Evolutionary conservation across 2,329 filamentous ascomycete genomes (phyloP), one percentile per base, ranked within the genome.

Genomic region (Ceratocystis cacaofunesta): DNA sequence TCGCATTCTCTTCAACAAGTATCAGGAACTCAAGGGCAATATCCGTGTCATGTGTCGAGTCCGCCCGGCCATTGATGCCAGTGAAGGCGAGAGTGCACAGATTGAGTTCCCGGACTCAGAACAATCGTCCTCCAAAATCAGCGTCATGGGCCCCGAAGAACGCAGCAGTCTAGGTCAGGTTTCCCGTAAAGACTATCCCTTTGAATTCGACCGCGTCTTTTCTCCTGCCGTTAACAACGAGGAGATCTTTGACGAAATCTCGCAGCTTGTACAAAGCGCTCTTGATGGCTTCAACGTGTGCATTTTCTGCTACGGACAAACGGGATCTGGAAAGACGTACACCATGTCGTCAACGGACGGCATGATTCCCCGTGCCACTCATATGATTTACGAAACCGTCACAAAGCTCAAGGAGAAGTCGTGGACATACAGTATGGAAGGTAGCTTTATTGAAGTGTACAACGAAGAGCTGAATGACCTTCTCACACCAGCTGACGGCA

Each of bases 281-380:
- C 80, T 99, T 48, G 94, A 99, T 72, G 94, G 94, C 1, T 99
- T 96, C 78, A 99, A 97, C 70, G 94, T 99, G 63, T 97, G 92
- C 75, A 97, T 99, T 69, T 96, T 99, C 77, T 96, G 92, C 73
- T 99, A 99, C 72, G 94, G 94, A 55, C 94, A 99, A 75, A 99
- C 94, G 0, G 94, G 94, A 2, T 94, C 92, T 19, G 94, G 94
- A 68, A 99, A 99, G 79, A 99, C 94, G 0, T 89, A 87, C 73
- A 97, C 94, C 3, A 99, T 99, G 94, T 95, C 89, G 8, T 88
- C 87, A 0, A 76, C 79, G 1, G 90, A 96, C 70, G 94, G 94
- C 70, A 96, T 99, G 87, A 99, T 99, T 67, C 92, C 94, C 1
- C 84, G 88, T 6, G 92, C 94, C 2, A 94, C 95, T 6, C 84